Percentiles rank a stretch among this genome's conserved stretches.
phyloP scores from a whole-genome alignment of 2,329 filamentous ascomycete genomes.

The Biscogniauxia mediterranea region DNA sequence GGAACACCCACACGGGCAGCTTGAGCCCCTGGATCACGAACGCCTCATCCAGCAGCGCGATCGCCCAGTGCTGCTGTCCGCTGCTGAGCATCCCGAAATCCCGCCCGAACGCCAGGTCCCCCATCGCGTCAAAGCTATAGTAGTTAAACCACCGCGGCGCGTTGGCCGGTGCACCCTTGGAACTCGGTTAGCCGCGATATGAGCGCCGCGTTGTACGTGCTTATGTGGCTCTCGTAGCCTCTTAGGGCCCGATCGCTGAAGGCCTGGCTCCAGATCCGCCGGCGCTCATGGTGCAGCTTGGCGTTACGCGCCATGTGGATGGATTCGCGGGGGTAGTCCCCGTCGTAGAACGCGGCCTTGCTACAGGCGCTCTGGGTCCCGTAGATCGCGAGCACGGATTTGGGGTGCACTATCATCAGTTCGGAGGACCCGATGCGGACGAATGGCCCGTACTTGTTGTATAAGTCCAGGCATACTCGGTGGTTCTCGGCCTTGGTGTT shows the following conservation, averaged over 20 bases:
- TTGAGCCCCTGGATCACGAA: conserved; percentile 1
- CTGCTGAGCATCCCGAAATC: conserved; percentile 29
- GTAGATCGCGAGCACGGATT: background rate
- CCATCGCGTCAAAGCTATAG: conserved; percentile 29
- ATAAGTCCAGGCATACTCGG: background rate
- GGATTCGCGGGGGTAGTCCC: background rate
- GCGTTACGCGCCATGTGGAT: background rate
- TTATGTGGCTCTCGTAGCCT: background rate
- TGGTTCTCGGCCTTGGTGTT: background rate
- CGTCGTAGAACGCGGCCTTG: background rate
- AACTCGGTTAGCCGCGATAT: no score
- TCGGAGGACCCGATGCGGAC: background rate
- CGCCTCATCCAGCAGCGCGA: conserved; percentile 7
- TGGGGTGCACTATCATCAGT: background rate
- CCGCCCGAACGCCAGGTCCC: conserved; percentile 30
- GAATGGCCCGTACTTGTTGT: background rate
- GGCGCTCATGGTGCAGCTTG: background rate
- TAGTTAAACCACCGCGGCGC: conserved; percentile 17
- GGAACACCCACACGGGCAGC: conserved; percentile 17
- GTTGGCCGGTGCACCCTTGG: no score
- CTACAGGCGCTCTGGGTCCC: background rate
- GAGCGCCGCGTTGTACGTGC: no score
- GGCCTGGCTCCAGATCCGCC: background rate
- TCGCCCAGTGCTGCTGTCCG: conserved; percentile 10
- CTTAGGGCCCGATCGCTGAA: background rate